Conservation (phyloP, 108 stramenopile species). For the Skeletonema grethae region DNA sequence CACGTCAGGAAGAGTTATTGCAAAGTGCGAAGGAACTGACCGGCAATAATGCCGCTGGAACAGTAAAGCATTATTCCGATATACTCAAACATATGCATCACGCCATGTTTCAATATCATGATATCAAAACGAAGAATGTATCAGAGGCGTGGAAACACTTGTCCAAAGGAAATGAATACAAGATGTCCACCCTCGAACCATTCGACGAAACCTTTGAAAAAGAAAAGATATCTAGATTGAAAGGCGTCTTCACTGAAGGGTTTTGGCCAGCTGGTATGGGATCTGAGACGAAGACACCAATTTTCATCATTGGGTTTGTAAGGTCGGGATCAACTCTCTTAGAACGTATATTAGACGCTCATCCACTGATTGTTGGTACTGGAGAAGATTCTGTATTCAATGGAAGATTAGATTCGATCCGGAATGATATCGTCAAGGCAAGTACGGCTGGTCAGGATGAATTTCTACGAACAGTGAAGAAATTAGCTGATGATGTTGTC, state of each 20-base stretch:
- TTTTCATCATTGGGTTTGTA: constrained; percentile 91
- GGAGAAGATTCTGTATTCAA: constrained; percentile 93
- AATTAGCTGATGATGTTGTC: constrained; percentile 69
- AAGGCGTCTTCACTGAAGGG: constrained; percentile 60
- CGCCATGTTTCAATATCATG: constrained; percentile 79
- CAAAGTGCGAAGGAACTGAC: constrained; percentile 3
- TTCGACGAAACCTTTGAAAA: constrained; percentile 58
- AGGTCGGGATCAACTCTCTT: constrained; percentile 85
- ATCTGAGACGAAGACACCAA: constrained; percentile 59
- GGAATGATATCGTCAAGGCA: constrained; percentile 72
- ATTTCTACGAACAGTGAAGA: constrained; percentile 48
- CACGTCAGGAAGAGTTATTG: constrained; percentile 34
- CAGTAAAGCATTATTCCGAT: constrained; percentile 43
- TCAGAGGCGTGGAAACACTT: constrained; percentile 72
- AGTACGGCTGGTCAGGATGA: constrained; percentile 47
- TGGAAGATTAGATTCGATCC: constrained; percentile 64
- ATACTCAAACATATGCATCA: constrained; percentile 70
- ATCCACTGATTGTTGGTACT: constrained; percentile 81
- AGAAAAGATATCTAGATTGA: constrained; percentile 58
- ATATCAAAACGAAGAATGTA: constrained; percentile 70
- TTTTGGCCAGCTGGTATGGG: constrained; percentile 77
- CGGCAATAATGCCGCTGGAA: constrained; percentile 8
- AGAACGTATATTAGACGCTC: constrained; percentile 85
- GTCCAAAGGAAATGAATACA: constrained; percentile 60
- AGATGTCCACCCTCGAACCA: constrained; percentile 62